Evolutionary conservation across 306 rosid genomes (phyloP).

Genomic region (Sicyos edulis): DNA sequence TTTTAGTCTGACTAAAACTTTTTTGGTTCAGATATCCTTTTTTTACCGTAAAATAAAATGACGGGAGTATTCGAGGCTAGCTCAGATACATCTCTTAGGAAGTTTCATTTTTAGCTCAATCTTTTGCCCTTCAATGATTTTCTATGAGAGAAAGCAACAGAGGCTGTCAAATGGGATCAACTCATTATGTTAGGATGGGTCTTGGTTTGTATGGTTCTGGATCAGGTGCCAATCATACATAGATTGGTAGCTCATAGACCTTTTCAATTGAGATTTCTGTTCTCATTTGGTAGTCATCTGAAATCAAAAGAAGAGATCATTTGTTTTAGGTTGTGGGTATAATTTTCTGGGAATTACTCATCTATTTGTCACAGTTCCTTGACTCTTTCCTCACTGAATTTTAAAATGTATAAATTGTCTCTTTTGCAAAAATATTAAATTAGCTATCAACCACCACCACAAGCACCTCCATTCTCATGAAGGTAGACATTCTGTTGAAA

Average conservation of each 20-base stretch:
- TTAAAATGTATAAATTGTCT: background rate
- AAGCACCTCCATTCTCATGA: background rate
- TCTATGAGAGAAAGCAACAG: background rate
- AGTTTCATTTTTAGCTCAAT: background rate
- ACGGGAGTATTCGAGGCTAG: background rate
- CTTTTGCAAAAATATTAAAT: background rate
- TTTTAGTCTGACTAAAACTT: background rate
- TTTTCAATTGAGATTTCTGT: background rate
- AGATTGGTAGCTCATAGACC: constrained; percentile 1
- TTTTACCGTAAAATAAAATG: background rate
- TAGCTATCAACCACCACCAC: background rate
- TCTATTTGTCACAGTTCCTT: constrained; percentile 9
- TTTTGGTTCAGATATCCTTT: background rate
- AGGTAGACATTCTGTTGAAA: constrained; percentile 12
- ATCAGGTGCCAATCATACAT: background rate
- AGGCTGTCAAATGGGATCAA: background rate
- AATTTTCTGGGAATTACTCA: background rate
- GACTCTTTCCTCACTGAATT: background rate
- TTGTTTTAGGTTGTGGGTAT: background rate
- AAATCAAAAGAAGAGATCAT: background rate
- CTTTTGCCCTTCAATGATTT: background rate
- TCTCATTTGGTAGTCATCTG: background rate
- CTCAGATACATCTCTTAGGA: background rate
- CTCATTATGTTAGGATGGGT: constrained; percentile 1
- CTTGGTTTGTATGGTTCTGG: background rate